Base-by-base conservation (phyloP, 73 alveolate genomes). In the Breviolum minutum region DNA sequence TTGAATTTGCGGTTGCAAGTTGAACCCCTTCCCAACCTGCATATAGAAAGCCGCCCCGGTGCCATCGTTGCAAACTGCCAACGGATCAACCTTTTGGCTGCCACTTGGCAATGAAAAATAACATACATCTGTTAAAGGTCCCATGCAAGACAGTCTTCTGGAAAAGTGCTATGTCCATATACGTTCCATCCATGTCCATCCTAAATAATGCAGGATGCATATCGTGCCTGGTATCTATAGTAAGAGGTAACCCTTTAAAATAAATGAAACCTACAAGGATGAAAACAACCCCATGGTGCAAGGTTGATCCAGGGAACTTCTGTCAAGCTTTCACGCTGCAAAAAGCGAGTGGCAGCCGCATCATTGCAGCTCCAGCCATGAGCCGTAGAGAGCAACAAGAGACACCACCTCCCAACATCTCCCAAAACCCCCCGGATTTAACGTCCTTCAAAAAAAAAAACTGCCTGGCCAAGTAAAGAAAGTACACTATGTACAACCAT, bases 41-140 rank as follows among this genome's bases (percentile, higher is more conserved):
- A 93, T 24, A 91, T 93, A 93, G 82, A 71, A 93, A 27, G 92
- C n/a, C 26, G 98, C 98, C 26, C 73, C 54, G 17, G 79, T n/a
- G 71, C 98, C 98, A 27, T 93, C 98, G 64, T 74, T 93, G 98
- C 98, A 93, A 54, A 93, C 92, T 29, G 98, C 98, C 10, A 60
- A 13, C 12, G 40, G 61, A 48, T 93, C 98, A 0, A 90, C 96
- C 96, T 90, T 26, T 3, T 40, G 54, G 54, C 54, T 40, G 3
- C 3, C 54, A 40, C 5, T 40, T 40, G 0, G 54, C 0, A 40
- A 40, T 40, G 54, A 40, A 40, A 40, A 2, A 40, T 40, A 40
- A 0, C 54, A 40, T 13, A 66, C 17, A 66, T 13, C 17, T 66
- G 54, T 40, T 40, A 40, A 40, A 40, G 54, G 54, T 40, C 54